Base-by-base conservation (phyloP, 225 moss, liverwort and hornwort genomes). In the Bryoerythrophyllum caledonicum region DNA sequence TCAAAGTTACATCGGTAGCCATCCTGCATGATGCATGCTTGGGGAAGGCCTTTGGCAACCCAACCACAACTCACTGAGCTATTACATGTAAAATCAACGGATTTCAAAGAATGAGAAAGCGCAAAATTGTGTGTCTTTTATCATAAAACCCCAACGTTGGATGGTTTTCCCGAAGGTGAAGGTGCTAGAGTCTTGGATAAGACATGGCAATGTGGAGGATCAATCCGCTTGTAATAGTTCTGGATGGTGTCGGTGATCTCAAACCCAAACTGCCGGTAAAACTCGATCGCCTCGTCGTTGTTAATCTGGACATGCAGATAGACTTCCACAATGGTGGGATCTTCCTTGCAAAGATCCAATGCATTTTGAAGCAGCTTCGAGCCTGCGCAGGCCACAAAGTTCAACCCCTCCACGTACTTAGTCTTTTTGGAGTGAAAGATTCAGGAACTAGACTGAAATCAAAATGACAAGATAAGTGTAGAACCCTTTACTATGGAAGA, bases 271-370 rank as follows among this genome's bases (percentile, higher is more conserved):
- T 85, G 90, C 75, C 78, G 83, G 61, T 94, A 94, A 73, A 99
- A 99, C 62, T 93, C 86, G 38, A 99, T 90, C 5, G 97, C 97
- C 67, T 85, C 91, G 43, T 91, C 89, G 53, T 99, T 99, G 81
- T 93, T 93, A 59, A 89, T 99, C 85, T 94, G 94, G 53, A 99
- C 97, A 75, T 99, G 97, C 67, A 99, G 83, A 76, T 97, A 97
- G 9, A 93, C 91, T 74, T 99, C 97, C 71, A 88, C 83, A 28
- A 99, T 94, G 46, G 74, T 82, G 24, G 84, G 55, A 62, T 94
- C 93, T 27, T 87, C 80, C 75, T 86, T 90, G 84, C 97, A 99
- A 9, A 90, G 94, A 68, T 93, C 89, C 84, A 99, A 67, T 10
- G 89, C 91, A 65, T 91, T 94, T 69, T 83, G 90, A 81, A 99